A percentile compares a stretch with the other conserved stretches of the same genome.
phyloP scores from a whole-genome alignment of 2,329 filamentous ascomycete species.

The Cladophialophora carrionii region DNA sequence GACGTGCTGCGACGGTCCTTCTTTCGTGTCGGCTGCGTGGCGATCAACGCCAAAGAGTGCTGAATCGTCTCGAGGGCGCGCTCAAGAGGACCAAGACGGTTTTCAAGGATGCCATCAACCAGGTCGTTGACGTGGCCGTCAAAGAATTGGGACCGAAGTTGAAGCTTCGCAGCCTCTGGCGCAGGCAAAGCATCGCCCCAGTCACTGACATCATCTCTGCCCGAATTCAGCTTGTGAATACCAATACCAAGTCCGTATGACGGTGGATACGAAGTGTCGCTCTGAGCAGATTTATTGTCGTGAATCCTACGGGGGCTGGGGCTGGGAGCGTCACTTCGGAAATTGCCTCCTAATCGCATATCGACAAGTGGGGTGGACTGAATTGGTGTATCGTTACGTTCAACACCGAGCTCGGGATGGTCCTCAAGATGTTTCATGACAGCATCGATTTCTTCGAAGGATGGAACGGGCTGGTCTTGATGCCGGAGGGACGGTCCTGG shows the following conservation, averaged over 20 bases:
- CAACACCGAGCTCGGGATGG: conserved; percentile 74
- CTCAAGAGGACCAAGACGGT: conserved; percentile 79
- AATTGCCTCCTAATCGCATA: conserved; percentile 51
- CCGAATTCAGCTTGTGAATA: conserved; percentile 66
- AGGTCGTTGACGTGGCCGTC: conserved; percentile 86
- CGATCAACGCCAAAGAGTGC: conserved; percentile 64
- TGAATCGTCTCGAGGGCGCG: conserved; percentile 77
- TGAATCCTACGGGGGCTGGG: conserved; percentile 66
- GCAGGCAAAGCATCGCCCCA: conserved; percentile 88
- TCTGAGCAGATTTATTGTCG: conserved; percentile 17
- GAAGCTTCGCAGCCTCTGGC: conserved; percentile 80
- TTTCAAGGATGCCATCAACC: conserved; percentile 75
- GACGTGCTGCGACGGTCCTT: conserved; percentile 68
- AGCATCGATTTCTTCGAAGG: conserved; percentile 76
- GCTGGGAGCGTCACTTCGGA: conserved; percentile 72
- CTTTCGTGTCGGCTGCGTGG: conserved; percentile 60
- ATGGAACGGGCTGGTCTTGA: conserved; percentile 30
- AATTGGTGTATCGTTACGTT: conserved; percentile 55
- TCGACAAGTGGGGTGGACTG: conserved; percentile 57
- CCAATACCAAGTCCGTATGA: conserved; percentile 65
- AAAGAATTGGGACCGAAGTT: conserved; percentile 82
- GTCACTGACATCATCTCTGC: conserved; percentile 64
- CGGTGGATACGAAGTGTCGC: conserved; percentile 56
- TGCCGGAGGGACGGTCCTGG: conserved; percentile 10
- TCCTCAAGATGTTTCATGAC: conserved; percentile 85